Evolutionary conservation across 805 yeast species (phyloP).

Genomic region (Starmerella vaccinii): DNA sequence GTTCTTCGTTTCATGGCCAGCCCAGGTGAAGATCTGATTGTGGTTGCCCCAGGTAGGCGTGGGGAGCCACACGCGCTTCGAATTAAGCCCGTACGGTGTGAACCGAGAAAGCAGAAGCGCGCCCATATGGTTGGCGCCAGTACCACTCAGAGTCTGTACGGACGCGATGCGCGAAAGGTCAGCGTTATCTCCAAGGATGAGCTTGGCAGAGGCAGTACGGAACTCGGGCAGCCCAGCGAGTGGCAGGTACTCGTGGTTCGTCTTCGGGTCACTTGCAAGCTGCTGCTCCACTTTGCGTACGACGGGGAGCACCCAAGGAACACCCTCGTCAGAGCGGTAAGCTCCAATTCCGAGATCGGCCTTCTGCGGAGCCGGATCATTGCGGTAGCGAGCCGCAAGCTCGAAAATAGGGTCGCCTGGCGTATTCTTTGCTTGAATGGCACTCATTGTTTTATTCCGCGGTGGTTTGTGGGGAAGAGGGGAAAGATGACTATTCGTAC

Average conservation of each 20-base stretch:
- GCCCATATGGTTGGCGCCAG: conserved; percentile 85
- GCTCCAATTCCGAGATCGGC: conserved; percentile 75
- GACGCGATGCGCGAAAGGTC: conserved; percentile 46
- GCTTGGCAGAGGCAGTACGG: conserved; percentile 53
- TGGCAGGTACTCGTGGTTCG: conserved; percentile 77
- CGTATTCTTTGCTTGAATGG: conserved; percentile 22
- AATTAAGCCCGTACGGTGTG: conserved; percentile 29
- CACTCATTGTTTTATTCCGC: conserved; percentile 10
- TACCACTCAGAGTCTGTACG: conserved; percentile 73
- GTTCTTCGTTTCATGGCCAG: conserved; percentile 54
- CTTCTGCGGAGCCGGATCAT: conserved; percentile 35
- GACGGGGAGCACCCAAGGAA: conserved; percentile 83
- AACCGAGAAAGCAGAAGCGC: conserved; percentile 56
- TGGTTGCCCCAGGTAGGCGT: conserved; percentile 99
- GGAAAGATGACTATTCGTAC: background rate
- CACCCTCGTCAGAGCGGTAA: conserved; percentile 79
- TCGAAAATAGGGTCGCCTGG: conserved; percentile 88
- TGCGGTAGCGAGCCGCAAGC: conserved; percentile 35
- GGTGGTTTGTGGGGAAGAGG: background rate
- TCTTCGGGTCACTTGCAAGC: conserved; percentile 33
- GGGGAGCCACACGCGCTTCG: conserved; percentile 53
- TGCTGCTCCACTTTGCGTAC: conserved; percentile 52
- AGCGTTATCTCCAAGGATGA: conserved; percentile 60
- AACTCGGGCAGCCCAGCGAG: conserved; percentile 67
- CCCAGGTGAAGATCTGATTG: conserved; percentile 61